These are phyloP conservation scores for Amylocystis lapponica DNA, from an alignment of 768 basidiomycete species.

Conservation along the genomic window DNA sequence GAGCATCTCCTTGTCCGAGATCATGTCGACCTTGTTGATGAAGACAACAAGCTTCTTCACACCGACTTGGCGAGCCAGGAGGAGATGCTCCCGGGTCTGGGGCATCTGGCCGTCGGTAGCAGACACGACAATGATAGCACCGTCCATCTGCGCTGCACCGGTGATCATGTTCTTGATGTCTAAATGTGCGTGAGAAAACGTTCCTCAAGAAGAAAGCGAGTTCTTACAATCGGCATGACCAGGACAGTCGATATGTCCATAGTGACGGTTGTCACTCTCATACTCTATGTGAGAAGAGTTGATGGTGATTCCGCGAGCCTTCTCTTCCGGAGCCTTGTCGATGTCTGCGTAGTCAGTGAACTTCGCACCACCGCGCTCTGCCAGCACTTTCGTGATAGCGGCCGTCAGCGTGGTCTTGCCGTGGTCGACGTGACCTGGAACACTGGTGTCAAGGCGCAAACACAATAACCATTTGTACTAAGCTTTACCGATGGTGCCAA, in stretches of 20 bases:
- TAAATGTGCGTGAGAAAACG: constrained; percentile 26
- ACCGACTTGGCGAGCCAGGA: constrained; percentile 96
- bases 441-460: background rate
- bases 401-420: constrained; percentile 98
- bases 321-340: constrained; percentile 99
- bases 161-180: constrained; percentile 99
- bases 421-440: constrained; percentile 92
- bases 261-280: constrained; percentile 84
- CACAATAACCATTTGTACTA: background rate
- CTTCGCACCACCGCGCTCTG: constrained; percentile 64
- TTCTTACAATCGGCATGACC: constrained; percentile 89
- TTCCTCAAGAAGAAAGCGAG: constrained; percentile 6
- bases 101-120: constrained; percentile 99
- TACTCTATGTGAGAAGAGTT: constrained; percentile 99
- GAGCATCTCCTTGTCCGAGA: constrained; percentile 96
- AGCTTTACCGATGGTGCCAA: constrained; percentile 78
- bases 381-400: constrained; percentile 90
- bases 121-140: constrained; percentile 93
- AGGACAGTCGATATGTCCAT: constrained; percentile 97
- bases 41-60: constrained; percentile 97
- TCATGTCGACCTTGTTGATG: constrained; percentile 98
- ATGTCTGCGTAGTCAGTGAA: constrained; percentile 98
- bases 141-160: constrained; percentile 97
- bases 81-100: constrained; percentile 96
- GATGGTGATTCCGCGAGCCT: constrained; percentile 99